phyloP scores from a whole-genome alignment of 2,329 filamentous ascomycete species.

The Talaromyces pinophilus region DNA sequence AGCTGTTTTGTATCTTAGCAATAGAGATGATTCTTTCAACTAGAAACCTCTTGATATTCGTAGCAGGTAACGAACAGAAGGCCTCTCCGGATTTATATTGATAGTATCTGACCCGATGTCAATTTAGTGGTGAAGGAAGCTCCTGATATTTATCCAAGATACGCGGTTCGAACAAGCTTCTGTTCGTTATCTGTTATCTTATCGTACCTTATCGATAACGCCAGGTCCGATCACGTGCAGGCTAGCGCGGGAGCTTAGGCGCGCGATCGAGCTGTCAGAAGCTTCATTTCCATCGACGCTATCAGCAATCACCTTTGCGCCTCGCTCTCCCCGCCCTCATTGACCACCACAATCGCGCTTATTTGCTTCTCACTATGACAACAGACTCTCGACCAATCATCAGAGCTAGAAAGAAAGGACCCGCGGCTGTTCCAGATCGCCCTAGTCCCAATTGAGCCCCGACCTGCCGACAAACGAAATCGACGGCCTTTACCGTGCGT shows the following conservation, averaged over 20 bases:
- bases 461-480: background rate
- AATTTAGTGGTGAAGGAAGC: too few relatives aligned
- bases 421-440: background rate
- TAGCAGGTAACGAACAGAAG: background rate
- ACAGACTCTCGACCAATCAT: background rate
- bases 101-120: too few relatives aligned
- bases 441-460: slow-evolving; percentile 18
- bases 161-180: too few relatives aligned
- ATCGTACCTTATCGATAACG: background rate
- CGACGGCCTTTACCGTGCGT: slow-evolving; percentile 1
- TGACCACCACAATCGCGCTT: background rate
- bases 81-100: too few relatives aligned
- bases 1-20: background rate
- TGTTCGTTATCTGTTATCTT: background rate
- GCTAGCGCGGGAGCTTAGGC: slow-evolving; percentile 10
- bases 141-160: too few relatives aligned
- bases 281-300: slow-evolving; percentile 19
- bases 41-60: too few relatives aligned
- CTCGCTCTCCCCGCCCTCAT: background rate
- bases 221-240: background rate
- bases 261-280: slow-evolving; percentile 9
- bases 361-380: slow-evolving; percentile 14
- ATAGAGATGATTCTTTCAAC: background rate
- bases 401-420: slow-evolving; percentile 13
- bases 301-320: slow-evolving; percentile 16